Base-by-base conservation (phyloP, 495 filamentous ascomycete genomes). In the Penicillium turbatum region DNA sequence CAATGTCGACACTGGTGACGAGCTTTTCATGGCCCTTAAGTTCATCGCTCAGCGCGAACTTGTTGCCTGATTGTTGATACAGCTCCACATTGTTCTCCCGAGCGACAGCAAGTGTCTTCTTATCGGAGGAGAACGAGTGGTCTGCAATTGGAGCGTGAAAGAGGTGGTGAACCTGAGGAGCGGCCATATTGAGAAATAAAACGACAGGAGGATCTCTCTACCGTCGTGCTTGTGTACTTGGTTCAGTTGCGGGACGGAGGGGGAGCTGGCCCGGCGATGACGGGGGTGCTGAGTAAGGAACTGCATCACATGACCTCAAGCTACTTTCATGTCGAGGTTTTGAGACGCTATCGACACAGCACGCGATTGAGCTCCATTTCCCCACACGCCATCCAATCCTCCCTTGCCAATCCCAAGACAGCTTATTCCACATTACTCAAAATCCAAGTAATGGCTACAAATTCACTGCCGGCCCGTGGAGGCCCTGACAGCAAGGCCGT, bases 201-300 rank as follows among this genome's bases (percentile, higher is more conserved):
- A 65, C 71, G 89, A 89, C 92, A 97, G 93, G 93, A 98, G 92
- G 83, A 88, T 82, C 92, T 96, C 95, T 98, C 93, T 86, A 98
- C 93, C 96, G 95, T 82, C 89, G 82, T 79, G 29, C 52, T 38
- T 37, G 48, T 53, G 29, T 52, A 41, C 44, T 42, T 40, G 36
- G 37, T 45, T 37, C 26, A 38, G 34, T 29, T 24, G 34, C 42
- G 21, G 52, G 39, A 38, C 13, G 29, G 54, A 50, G 54, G 40
- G n/a, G 41, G 53, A 53, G 49, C 55, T 45, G 54, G 46, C 55
- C 21, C 17, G 17, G 34, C 16, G 54, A 71, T 68, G 68, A 69
- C 61, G 60, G 49, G 29, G 49, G 42, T 6, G 40, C 24, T 29
- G 27, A 31, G 63, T 67, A 62, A 68, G 39, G 35, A 64, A 57